Percentiles rank a stretch among this genome's conserved stretches.
These are phyloP conservation scores for Tuber borchii DNA, from an alignment of 495 filamentous ascomycete species.

Conservation along the genomic window DNA sequence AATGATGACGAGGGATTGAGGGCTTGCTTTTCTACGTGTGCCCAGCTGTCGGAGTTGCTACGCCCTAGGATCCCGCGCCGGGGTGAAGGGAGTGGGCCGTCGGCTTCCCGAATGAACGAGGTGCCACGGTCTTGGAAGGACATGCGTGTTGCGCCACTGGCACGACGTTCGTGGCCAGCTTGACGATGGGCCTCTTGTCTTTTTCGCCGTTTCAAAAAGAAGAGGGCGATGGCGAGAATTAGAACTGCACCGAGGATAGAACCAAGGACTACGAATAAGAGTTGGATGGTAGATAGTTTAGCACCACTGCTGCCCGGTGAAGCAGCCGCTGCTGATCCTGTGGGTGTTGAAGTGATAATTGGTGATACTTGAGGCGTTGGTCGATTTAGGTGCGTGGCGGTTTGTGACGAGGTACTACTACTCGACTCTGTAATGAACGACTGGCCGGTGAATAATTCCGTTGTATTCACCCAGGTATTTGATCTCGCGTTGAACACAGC, in stretches of 20 bases:
- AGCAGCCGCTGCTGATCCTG: slow-evolving; percentile 25
- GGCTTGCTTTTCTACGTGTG: slow-evolving; percentile 25
- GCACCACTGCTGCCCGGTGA: slow-evolving; percentile 39
- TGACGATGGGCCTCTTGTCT: slow-evolving; percentile 14
- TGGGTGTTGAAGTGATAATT: slow-evolving; percentile 45
- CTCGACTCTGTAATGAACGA: slow-evolving; percentile 43
- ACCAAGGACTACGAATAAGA: slow-evolving; percentile 75
- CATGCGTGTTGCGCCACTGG: slow-evolving; percentile 16
- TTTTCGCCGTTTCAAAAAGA: slow-evolving; percentile 59
- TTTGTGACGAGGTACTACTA: slow-evolving; percentile 40
- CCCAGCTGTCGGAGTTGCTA: slow-evolving; percentile 21
- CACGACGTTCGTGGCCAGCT: slow-evolving; percentile 4
- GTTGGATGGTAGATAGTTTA: slow-evolving; percentile 50
- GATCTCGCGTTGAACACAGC: slow-evolving; percentile 72
- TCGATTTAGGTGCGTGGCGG: slow-evolving; percentile 44
- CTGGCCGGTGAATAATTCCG: slow-evolving; percentile 54
- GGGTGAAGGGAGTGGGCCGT: slow-evolving; percentile 15
- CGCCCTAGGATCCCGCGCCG: slow-evolving; percentile 10
- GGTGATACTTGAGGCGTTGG: slow-evolving; percentile 44
- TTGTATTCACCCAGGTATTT: slow-evolving; percentile 78
- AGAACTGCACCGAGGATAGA: slow-evolving; percentile 64
- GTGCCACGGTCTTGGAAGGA: slow-evolving; percentile 41
- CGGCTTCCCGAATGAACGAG: slow-evolving; percentile 39
- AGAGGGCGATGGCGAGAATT: slow-evolving; percentile 61
- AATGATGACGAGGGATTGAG: slow-evolving; percentile 3